Conservation (phyloP, 345 rosid species). For the Kernera saxatilis region DNA sequence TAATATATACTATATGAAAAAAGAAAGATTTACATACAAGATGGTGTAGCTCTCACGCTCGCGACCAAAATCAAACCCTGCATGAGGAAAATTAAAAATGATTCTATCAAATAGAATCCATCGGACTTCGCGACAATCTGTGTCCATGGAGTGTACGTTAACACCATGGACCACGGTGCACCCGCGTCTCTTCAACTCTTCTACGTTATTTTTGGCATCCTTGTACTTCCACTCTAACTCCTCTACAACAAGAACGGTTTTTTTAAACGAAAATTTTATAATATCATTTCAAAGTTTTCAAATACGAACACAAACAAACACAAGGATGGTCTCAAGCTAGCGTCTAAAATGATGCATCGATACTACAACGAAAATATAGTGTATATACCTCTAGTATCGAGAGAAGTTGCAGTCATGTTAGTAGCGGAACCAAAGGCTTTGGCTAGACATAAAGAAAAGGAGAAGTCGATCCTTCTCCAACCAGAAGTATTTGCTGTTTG, state of each 20-base stretch:
- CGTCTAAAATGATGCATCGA: background rate
- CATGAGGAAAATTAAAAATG: slow-evolving; percentile 38
- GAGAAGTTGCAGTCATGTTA: slow-evolving; percentile 47
- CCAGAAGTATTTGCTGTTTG: slow-evolving; percentile 33
- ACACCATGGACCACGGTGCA: slow-evolving; percentile 29
- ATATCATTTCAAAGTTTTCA: background rate
- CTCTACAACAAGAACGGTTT: background rate
- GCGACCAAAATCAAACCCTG: slow-evolving; percentile 17
- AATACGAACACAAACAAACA: background rate
- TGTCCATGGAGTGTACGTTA: slow-evolving; percentile 21
- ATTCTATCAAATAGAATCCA: slow-evolving; percentile 19
- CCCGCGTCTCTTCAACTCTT: slow-evolving; percentile 5
- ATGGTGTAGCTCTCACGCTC: background rate
- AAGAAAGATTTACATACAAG: background rate
- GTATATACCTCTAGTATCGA: slow-evolving; percentile 26
- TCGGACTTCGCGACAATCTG: background rate
- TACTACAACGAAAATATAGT: background rate
- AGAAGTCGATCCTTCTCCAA: slow-evolving; percentile 52
- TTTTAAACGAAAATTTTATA: background rate
- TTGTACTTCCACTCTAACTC: background rate
- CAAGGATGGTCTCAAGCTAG: background rate
- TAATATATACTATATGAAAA: background rate
- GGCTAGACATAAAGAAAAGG: slow-evolving; percentile 44
- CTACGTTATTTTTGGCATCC: slow-evolving; percentile 11
- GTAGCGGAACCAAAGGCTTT: slow-evolving; percentile 36